Evolutionary conservation across 345 rosid species (phyloP).

Genomic region (Turritis glabra): DNA sequence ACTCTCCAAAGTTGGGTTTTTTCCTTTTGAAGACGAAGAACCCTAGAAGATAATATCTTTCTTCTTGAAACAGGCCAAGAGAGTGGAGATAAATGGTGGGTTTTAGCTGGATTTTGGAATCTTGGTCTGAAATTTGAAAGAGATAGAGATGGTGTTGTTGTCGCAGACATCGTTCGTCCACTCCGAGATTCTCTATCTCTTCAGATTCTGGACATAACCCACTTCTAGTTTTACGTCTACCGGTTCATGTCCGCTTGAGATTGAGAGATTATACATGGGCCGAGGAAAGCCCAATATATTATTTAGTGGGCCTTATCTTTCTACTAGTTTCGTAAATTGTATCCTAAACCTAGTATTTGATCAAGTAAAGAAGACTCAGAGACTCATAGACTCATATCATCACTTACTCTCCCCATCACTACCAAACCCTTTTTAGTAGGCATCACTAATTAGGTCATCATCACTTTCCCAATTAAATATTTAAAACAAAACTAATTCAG

Average conservation of each 20-base stretch:
- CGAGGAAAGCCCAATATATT: background rate
- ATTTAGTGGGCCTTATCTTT: background rate
- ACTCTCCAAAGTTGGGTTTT: slow-evolving; percentile 42
- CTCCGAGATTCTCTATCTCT: slow-evolving; percentile 20
- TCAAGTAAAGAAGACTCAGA: no score
- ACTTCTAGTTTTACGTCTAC: background rate
- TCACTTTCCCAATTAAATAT: background rate
- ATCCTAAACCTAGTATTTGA: no score
- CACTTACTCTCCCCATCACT: no score
- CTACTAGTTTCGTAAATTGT: background rate
- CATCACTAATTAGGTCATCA: background rate
- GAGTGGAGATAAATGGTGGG: slow-evolving; percentile 27
- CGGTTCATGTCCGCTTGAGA: slow-evolving; percentile 11
- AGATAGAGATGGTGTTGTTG: slow-evolving; percentile 34
- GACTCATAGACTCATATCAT: no score
- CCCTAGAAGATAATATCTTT: slow-evolving; percentile 20
- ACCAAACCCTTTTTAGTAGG: no score
- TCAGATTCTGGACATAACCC: slow-evolving; percentile 24
- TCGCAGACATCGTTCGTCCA: slow-evolving; percentile 30
- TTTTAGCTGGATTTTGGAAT: slow-evolving; percentile 25
- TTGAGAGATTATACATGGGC: background rate
- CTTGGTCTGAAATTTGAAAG: slow-evolving; percentile 42
- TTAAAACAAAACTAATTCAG: background rate
- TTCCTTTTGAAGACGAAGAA: slow-evolving; percentile 22
- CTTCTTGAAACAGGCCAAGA: slow-evolving; percentile 31